Base-by-base conservation (phyloP, 2,329 filamentous ascomycete species). In the Sporothrix globosa region DNA sequence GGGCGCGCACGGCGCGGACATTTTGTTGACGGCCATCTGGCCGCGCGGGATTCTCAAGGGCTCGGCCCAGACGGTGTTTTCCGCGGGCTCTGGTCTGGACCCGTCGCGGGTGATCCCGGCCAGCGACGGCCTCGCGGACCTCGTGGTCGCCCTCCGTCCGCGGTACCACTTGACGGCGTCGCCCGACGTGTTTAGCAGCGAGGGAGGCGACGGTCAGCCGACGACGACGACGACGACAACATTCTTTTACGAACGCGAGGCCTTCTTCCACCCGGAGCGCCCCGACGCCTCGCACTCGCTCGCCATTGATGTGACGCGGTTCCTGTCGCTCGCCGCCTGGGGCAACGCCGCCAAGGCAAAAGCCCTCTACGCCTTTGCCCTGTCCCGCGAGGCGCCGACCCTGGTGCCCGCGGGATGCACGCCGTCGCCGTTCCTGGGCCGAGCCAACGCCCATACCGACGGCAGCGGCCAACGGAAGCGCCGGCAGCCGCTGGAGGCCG, bases 171-270 rank as follows among this genome's bases (percentile, higher is more conserved):
- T 92, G 1, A 84, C 87, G 3, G 61, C 73, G 6, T 92, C 92
- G 0, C 85, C 88, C 0, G 65, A 63, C 17, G 27, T 21, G n/a
- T 79, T 78, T 21, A 19, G 19, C 2, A n/a, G n/a, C 10, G 81
- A 84, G 7, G 39, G 39, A 3, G 61, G 53, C 30, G 61, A 21
- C 11, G 53, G 44, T 17, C 54, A 50, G 2, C 7, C 21, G 6
- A 4, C 34, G 41, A 7, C 41, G 11, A 14, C n/a, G 11, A 4
- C 34, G 41, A 7, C 41, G 2, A 44, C 34, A 7, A 46, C 56
- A 19, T 89, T 89, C 75, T 95, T 92, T 80, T 98, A 90, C 78
- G 95, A 99, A 81, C 89, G 96, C 70, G 96, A 98, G 79, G 93
- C 95, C 0, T 99, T 97, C 82, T 90, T 96, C 76, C 90, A 97